A percentile compares a stretch with the other conserved stretches of the same genome.
Evolutionary conservation across 768 basidiomycete species (phyloP).

Genomic region (Coprinopsis cinerea): DNA sequence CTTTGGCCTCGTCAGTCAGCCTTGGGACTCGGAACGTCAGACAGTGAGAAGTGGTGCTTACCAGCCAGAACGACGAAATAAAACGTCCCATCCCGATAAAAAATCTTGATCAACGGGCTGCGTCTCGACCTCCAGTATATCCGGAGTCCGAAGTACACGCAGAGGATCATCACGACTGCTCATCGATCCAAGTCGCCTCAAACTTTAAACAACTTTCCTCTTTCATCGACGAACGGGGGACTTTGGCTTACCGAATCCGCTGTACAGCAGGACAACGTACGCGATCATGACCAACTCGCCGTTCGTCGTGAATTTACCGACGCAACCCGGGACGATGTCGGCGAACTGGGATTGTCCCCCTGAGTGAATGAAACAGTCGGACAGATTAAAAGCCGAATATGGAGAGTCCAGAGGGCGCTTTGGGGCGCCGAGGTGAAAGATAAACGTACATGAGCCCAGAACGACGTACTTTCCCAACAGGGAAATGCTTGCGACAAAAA

Average conservation of each 20-base stretch:
- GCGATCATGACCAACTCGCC: constrained; percentile 4
- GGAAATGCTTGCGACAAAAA: constrained; percentile 2
- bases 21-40: background rate
- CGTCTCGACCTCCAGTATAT: constrained; percentile 5
- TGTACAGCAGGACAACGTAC: constrained; percentile 7
- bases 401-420: background rate
- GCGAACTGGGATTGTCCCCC: constrained; percentile 2
- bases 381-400: background rate
- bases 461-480: constrained; percentile 7
- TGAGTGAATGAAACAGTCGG: background rate
- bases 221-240: background rate
- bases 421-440: too few species aligned
- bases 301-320: constrained; percentile 4
- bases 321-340: constrained; percentile 5
- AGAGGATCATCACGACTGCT: constrained; percentile 4
- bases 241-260: constrained; percentile 1
- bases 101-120: constrained; percentile 4
- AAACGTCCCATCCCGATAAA: constrained; percentile 10
- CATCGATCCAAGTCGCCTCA: background rate
- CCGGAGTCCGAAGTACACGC: constrained; percentile 6
- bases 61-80: constrained; percentile 7
- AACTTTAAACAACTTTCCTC: background rate
- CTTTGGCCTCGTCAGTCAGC: background rate
- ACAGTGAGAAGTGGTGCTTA: background rate
- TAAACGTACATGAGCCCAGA: constrained; percentile 1